These are phyloP conservation scores for Populus pruinosa DNA, from an alignment of 345 rosid genomes.

Conservation along the genomic window DNA sequence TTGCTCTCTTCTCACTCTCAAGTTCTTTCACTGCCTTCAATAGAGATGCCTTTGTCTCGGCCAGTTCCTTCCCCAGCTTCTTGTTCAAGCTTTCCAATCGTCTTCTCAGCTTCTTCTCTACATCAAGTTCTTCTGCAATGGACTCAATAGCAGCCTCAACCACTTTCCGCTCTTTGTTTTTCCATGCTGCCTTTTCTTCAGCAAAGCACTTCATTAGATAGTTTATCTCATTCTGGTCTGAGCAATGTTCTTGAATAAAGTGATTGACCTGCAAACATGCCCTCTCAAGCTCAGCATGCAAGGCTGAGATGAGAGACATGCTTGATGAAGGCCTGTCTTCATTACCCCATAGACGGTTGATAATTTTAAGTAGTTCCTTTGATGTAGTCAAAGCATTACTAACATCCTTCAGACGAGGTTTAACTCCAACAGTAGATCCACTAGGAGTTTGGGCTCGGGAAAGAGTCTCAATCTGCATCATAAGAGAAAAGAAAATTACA, in stretches of 20 bases:
- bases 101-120: conserved; percentile 80
- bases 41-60: conserved; percentile 68
- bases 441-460: conserved; percentile 78
- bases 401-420: conserved; percentile 74
- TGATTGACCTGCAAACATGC: conserved; percentile 91
- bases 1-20: conserved; percentile 78
- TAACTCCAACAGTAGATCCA: conserved; percentile 63
- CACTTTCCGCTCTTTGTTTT: conserved; percentile 76
- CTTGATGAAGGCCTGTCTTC: conserved; percentile 87
- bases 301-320: conserved; percentile 89
- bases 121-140: conserved; percentile 81
- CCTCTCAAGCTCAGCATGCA: conserved; percentile 95
- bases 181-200: conserved; percentile 92
- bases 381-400: conserved; percentile 94
- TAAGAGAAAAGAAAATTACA: neutral
- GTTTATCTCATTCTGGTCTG: conserved; percentile 63
- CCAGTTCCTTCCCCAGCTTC: conserved; percentile 80
- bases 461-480: conserved; percentile 74
- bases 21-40: conserved; percentile 71
- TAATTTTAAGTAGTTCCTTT: conserved; percentile 84
- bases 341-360: conserved; percentile 87
- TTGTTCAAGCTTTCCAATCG: conserved; percentile 86
- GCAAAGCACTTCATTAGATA: conserved; percentile 89
- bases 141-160: conserved; percentile 94
- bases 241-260: conserved; percentile 61